Evolutionary conservation across 495 filamentous ascomycete species (phyloP).

Genomic region (Penicillium parvum): DNA sequence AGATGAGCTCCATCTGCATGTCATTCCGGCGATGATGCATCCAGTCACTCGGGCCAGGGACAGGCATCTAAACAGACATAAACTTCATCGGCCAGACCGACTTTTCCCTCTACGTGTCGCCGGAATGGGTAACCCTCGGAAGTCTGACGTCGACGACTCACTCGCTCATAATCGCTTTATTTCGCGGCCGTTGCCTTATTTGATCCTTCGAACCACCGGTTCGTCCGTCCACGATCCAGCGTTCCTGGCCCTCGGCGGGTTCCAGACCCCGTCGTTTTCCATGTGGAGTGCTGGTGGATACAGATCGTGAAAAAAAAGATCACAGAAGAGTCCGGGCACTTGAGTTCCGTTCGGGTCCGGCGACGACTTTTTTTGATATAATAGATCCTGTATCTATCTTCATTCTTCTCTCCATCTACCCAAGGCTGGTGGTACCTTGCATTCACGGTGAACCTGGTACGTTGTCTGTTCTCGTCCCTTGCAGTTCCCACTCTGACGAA

Average conservation of each 20-base stretch:
- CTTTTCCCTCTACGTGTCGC: slow-evolving; percentile 13
- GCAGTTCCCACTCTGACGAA: slow-evolving; percentile 16
- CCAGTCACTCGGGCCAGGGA: slow-evolving; percentile 4
- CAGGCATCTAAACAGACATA: too few species aligned
- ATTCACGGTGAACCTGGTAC: slow-evolving; percentile 13
- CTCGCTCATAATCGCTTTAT: slow-evolving; percentile 13
- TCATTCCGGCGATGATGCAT: slow-evolving; percentile 12
- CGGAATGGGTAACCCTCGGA: slow-evolving; percentile 1
- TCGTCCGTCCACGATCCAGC: slow-evolving; percentile 17
- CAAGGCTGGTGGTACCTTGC: slow-evolving; percentile 13
- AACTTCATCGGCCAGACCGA: slow-evolving; percentile 19
- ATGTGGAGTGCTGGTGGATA: slow-evolving; percentile 12
- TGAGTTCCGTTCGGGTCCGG: slow-evolving; percentile 10
- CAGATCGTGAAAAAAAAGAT: slow-evolving; percentile 6
- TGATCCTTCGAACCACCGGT: slow-evolving; percentile 15
- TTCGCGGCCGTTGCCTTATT: slow-evolving; percentile 1
- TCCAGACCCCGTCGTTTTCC: slow-evolving; percentile 15
- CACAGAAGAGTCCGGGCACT: slow-evolving; percentile 11
- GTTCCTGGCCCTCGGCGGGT: slow-evolving; percentile 18
- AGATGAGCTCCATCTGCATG: slow-evolving; percentile 13
- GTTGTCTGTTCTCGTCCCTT: slow-evolving; percentile 14
- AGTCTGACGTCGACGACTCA: slow-evolving; percentile 18
- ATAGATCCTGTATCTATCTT: too few species aligned
- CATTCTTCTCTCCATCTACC: slow-evolving; percentile 1
- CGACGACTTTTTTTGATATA: too few species aligned